phyloP scores from a whole-genome alignment of 257 asterid species.

The Fraxinus excelsior region DNA sequence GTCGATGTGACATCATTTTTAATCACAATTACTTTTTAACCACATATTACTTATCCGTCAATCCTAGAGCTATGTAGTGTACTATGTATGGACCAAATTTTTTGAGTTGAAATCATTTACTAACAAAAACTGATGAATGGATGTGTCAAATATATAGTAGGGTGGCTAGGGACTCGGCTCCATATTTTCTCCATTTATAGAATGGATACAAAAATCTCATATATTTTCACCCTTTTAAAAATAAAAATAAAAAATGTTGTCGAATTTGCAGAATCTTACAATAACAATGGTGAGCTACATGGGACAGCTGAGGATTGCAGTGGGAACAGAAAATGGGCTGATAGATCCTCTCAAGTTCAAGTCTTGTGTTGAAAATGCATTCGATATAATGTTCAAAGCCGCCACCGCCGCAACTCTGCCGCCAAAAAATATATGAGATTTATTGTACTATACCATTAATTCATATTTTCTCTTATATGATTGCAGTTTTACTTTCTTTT shows the following conservation, averaged over 20 bases:
- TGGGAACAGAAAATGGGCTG: slow-evolving; percentile 65
- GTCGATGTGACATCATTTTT: no score
- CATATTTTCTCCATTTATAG: not conserved
- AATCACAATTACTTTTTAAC: no score
- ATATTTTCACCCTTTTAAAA: not conserved
- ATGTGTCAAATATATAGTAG: no score
- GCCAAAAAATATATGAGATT: not conserved
- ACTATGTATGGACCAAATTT: no score
- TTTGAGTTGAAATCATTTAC: no score
- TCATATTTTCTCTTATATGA: slow-evolving; percentile 2
- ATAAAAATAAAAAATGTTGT: no score
- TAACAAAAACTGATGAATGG: not conserved
- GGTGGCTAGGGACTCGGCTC: not conserved
- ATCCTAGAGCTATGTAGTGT: no score
- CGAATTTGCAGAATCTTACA: slow-evolving; percentile 57
- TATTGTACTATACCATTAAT: no score
- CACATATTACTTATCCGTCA: no score
- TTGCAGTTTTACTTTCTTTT: not conserved
- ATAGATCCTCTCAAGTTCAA: slow-evolving; percentile 57
- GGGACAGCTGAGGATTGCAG: slow-evolving; percentile 60
- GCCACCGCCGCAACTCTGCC: slow-evolving; percentile 31
- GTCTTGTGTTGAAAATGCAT: slow-evolving; percentile 55
- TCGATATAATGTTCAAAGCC: slow-evolving; percentile 47
- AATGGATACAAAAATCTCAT: not conserved
- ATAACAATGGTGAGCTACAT: slow-evolving; percentile 82